These are phyloP conservation scores for Vitis rupestris DNA, from an alignment of 164 flowering plant genomes.

Conservation along the genomic window DNA sequence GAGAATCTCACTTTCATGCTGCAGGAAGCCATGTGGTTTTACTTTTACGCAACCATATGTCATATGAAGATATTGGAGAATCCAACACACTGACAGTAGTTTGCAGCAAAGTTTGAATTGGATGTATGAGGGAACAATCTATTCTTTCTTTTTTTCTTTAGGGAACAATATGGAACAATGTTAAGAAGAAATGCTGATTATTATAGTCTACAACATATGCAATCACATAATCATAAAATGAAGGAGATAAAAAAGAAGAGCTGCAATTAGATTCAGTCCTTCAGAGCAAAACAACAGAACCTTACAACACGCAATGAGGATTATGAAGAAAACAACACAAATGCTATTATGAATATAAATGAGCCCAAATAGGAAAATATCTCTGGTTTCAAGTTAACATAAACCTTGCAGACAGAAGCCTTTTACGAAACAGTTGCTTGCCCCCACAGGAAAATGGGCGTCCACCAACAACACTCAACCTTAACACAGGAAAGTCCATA, in stretches of 20 bases:
- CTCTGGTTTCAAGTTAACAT: background rate
- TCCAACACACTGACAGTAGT: background rate
- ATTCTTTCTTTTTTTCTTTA: too few relatives aligned
- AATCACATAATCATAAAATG: background rate
- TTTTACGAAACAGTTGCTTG: conserved; percentile 43
- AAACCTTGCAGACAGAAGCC: conserved; percentile 67
- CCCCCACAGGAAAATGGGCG: conserved; percentile 94
- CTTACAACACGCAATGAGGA: too few relatives aligned
- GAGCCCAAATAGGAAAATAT: too few relatives aligned
- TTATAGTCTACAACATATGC: background rate
- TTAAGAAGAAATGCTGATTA: background rate
- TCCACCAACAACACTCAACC: conserved; percentile 83
- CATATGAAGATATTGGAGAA: background rate
- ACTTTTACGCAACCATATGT: background rate
- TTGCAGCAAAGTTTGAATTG: background rate
- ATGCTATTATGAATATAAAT: too few relatives aligned
- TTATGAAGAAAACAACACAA: too few relatives aligned
- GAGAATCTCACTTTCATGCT: background rate
- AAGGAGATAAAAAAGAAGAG: background rate
- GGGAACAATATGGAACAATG: background rate
- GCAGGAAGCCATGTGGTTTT: background rate
- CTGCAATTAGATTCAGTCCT: too few relatives aligned
- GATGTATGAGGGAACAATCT: background rate
- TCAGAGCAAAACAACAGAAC: too few relatives aligned
- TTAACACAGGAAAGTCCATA: conserved; percentile 62